Conservation (phyloP, 805 yeast species). For the Candida silvicultrix region DNA sequence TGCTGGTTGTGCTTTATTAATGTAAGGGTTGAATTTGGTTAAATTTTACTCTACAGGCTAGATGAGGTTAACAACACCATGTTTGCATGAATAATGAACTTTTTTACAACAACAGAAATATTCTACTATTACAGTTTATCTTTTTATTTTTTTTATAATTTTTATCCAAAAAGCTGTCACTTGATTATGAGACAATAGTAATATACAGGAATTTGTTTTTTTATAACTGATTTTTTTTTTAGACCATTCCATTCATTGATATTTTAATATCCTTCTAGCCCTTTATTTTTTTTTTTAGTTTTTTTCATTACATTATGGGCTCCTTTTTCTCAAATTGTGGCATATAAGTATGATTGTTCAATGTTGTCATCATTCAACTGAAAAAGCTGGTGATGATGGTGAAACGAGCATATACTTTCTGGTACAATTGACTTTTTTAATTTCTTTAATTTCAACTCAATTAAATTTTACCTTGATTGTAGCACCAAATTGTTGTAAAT, state of each 20-base stretch:
- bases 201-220: not conserved
- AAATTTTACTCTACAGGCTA: not conserved
- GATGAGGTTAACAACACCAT: not conserved
- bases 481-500: too few species aligned
- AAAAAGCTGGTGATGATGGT: not conserved
- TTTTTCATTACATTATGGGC: not conserved
- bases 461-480: too few species aligned
- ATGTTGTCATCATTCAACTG: not conserved
- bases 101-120: too few species aligned
- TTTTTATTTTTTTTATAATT: not conserved
- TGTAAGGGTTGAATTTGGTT: not conserved
- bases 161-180: not conserved
- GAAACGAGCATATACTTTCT: not conserved
- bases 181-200: not conserved
- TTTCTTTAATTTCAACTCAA: too few species aligned
- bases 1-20: constrained; percentile 2
- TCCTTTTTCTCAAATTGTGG: too few species aligned
- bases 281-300: not conserved
- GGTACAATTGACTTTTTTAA: too few species aligned
- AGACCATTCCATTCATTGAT: not conserved
- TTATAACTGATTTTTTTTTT: not conserved
- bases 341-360: not conserved
- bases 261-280: not conserved
- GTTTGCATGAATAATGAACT: not conserved
- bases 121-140: too few species aligned